phyloP scores from a whole-genome alignment of 2,329 filamentous ascomycete genomes.

The Cordyceps militaris region DNA sequence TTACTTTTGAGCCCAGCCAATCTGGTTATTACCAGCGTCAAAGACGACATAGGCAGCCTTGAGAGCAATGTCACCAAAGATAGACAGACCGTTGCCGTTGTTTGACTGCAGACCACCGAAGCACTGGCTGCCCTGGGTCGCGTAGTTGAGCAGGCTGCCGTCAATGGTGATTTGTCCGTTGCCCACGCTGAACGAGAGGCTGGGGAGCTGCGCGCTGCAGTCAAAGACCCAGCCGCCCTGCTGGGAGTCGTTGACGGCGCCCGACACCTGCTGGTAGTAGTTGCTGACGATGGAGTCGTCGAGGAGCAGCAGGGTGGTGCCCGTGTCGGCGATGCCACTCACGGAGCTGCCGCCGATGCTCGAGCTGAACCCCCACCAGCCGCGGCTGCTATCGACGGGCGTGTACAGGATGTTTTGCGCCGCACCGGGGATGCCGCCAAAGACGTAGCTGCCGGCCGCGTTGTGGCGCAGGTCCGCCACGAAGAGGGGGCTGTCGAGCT shows the following conservation, averaged over 20 bases:
- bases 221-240: slow-evolving; percentile 38
- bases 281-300: slow-evolving; percentile 42
- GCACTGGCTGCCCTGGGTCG: slow-evolving; percentile 45
- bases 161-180: slow-evolving; percentile 49
- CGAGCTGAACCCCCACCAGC: slow-evolving; percentile 50
- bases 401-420: slow-evolving; percentile 54
- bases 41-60: slow-evolving; percentile 55
- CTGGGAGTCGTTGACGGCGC: slow-evolving; percentile 19
- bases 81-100: slow-evolving; percentile 36
- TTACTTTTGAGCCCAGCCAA: slow-evolving; percentile 26
- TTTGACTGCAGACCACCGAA: slow-evolving; percentile 62
- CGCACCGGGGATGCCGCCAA: slow-evolving; percentile 51
- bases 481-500: slow-evolving; percentile 41
- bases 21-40: slow-evolving; percentile 44
- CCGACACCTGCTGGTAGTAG: slow-evolving; percentile 52
- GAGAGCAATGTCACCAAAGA: slow-evolving; percentile 58
- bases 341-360: slow-evolving; percentile 20
- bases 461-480: slow-evolving; percentile 59
- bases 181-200: slow-evolving; percentile 49
- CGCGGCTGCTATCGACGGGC: slow-evolving; percentile 51
- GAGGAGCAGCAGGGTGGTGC: slow-evolving; percentile 57
- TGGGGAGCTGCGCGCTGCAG: slow-evolving; percentile 37
- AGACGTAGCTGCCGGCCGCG: slow-evolving; percentile 55
- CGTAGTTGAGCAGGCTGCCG: slow-evolving; percentile 48
- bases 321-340: slow-evolving; percentile 47